phyloP scores from a whole-genome alignment of 768 basidiomycete species.

The Grammothele lineata region DNA sequence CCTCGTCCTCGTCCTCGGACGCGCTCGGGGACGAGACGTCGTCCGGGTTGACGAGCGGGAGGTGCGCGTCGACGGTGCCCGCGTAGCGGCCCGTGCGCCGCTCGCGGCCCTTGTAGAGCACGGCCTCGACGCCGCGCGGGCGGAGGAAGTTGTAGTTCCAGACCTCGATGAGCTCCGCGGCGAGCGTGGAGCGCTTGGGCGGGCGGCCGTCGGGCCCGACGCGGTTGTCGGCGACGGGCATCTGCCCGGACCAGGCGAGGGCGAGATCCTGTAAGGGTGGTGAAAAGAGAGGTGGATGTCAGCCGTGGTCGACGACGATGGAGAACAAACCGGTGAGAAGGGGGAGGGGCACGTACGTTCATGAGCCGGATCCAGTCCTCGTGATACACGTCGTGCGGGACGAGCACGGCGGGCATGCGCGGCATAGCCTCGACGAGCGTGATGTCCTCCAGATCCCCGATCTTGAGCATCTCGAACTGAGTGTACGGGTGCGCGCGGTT shows the following conservation, averaged over 20 bases:
- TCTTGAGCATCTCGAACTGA: conserved; percentile 64
- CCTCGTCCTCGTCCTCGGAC: conserved; percentile 34
- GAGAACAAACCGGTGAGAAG: neutral
- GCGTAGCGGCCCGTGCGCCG: conserved; percentile 63
- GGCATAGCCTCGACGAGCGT: conserved; percentile 63
- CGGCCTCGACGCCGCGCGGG: conserved; percentile 69
- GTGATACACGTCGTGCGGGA: conserved; percentile 71
- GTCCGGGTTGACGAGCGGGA: conserved; percentile 44
- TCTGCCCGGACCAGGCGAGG: conserved; percentile 71
- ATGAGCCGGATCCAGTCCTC: conserved; percentile 81
- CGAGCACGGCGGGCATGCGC: conserved; percentile 67
- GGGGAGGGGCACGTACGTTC: conserved; percentile 44
- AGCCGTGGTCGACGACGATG: neutral
- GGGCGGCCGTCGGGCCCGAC: conserved; percentile 41
- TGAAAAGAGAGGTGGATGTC: neutral
- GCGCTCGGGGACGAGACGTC: conserved; percentile 38
- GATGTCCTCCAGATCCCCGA: conserved; percentile 69
- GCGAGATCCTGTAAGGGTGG: conserved; percentile 54
- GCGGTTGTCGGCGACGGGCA: conserved; percentile 55
- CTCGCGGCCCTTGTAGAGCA: conserved; percentile 77
- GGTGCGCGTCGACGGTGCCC: conserved; percentile 51
- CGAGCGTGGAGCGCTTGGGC: conserved; percentile 54
- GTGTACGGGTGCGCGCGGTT: conserved; percentile 65
- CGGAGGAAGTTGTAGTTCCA: conserved; percentile 81
- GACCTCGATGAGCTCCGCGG: conserved; percentile 69